Evolutionary conservation across 2,329 filamentous ascomycete species (phyloP).

Genomic region (Didymosphaeria variabile): DNA sequence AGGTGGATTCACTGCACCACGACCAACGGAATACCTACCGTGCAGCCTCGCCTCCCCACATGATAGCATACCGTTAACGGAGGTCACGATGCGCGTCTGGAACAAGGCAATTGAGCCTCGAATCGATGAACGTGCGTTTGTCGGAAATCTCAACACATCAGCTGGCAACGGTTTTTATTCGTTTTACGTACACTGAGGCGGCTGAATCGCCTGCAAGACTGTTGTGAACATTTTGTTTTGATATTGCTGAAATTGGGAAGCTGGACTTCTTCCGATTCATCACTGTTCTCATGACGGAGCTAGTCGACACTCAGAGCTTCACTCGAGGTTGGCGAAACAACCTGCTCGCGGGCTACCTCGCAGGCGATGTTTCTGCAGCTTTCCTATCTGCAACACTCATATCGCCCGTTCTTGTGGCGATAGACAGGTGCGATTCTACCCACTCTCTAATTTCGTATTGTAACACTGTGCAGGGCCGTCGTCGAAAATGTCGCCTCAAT

Average conservation of each 20-base stretch:
- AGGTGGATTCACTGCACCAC: background rate
- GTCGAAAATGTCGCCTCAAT: conserved; percentile 37
- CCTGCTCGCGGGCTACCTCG: conserved; percentile 24
- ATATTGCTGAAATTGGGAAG: background rate
- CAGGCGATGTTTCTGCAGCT: conserved; percentile 36
- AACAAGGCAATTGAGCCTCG: background rate
- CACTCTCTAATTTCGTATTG: background rate
- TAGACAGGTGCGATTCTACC: conserved; percentile 33
- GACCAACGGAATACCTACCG: conserved; percentile 2
- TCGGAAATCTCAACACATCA: background rate
- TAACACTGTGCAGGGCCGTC: conserved; percentile 28
- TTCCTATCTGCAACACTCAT: conserved; percentile 36
- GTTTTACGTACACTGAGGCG: background rate
- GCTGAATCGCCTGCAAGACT: background rate
- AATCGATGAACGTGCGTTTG: background rate
- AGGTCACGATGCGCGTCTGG: background rate
- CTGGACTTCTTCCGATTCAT: background rate
- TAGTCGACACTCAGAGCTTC: conserved; percentile 15
- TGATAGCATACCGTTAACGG: background rate
- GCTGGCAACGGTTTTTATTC: background rate
- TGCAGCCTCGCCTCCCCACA: background rate
- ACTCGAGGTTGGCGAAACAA: conserved; percentile 15
- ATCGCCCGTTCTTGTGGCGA: conserved; percentile 35
- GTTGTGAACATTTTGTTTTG: background rate
- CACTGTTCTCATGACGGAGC: conserved; percentile 21